A percentile compares a stretch with the other conserved stretches of the same genome.
phyloP scores from a whole-genome alignment of 768 basidiomycete species.

The Boletus sensibilis region DNA sequence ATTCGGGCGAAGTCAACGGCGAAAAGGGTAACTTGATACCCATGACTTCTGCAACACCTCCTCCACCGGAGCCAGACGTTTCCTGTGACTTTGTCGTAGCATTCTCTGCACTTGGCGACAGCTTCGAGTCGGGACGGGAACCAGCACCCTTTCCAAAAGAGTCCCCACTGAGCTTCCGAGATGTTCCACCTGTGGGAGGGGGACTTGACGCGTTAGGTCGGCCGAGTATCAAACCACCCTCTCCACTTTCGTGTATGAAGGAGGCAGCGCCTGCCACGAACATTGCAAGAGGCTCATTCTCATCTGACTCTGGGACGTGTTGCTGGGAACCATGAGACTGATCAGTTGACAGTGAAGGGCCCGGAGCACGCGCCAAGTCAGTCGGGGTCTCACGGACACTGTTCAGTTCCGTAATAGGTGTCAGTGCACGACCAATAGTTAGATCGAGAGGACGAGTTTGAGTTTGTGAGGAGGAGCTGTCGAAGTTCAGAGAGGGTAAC shows the following conservation, averaged over 20 bases:
- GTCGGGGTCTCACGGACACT: conserved; percentile 28
- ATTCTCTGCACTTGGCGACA: conserved; percentile 30
- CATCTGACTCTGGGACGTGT: conserved; percentile 26
- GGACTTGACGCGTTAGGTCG: conserved; percentile 28
- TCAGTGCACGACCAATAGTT: conserved; percentile 39
- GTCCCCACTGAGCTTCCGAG: conserved; percentile 37
- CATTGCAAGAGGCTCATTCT: conserved; percentile 23
- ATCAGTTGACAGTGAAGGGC: conserved; percentile 17
- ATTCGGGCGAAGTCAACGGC: conserved; percentile 30
- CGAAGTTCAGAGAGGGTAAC: conserved; percentile 62
- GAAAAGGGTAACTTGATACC: conserved; percentile 34
- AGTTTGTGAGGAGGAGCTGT: conserved; percentile 18
- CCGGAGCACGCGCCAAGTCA: conserved; percentile 18
- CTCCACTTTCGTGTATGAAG: conserved; percentile 21
- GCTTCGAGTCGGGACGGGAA: conserved; percentile 42
- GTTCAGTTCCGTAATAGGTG: conserved; percentile 66
- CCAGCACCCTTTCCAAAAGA: conserved; percentile 29
- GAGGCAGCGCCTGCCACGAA: conserved; percentile 17
- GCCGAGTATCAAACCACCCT: conserved; percentile 14
- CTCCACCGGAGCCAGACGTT: conserved; percentile 7
- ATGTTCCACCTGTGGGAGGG: conserved; percentile 20
- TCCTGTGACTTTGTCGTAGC: conserved; percentile 21
- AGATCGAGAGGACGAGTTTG: conserved; percentile 23
- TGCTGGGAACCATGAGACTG: conserved; percentile 15
- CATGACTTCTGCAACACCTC: conserved; percentile 25